Percentiles rank a stretch among this genome's conserved stretches.
phyloP scores from a whole-genome alignment of 345 rosid species.

The Camelina laxa region DNA sequence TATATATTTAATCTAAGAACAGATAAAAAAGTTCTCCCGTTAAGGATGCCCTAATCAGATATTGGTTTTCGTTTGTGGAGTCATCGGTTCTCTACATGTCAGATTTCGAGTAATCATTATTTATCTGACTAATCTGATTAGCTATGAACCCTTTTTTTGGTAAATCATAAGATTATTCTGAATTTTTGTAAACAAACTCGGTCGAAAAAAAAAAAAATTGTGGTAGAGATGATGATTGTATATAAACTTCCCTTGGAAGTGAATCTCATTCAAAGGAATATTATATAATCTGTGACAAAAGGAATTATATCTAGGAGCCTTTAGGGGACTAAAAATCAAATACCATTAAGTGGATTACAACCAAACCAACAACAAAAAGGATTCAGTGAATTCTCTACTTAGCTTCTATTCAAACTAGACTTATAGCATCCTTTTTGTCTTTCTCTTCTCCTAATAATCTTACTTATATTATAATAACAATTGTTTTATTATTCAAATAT shows the following conservation, averaged over 20 bases:
- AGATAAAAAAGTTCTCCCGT: too few relatives aligned
- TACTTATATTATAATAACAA: neutral
- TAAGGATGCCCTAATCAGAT: too few relatives aligned
- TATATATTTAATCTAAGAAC: too few relatives aligned
- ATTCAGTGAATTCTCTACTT: slow-evolving; percentile 4
- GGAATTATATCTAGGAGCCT: slow-evolving; percentile 18
- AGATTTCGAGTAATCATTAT: too few relatives aligned
- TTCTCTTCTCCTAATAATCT: slow-evolving; percentile 23
- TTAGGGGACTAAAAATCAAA: neutral
- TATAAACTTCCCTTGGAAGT: neutral
- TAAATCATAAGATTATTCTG: neutral
- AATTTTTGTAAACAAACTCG: neutral
- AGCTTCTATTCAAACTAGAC: neutral
- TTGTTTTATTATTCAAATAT: neutral
- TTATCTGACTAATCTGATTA: too few relatives aligned
- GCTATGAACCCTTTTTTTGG: too few relatives aligned
- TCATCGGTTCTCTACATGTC: too few relatives aligned
- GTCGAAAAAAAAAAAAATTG: neutral
- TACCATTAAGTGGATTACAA: slow-evolving; percentile 39
- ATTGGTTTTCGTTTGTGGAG: too few relatives aligned
- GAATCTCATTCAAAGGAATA: slow-evolving; percentile 18
- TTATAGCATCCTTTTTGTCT: slow-evolving; percentile 25
- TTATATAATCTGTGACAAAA: neutral
- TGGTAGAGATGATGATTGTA: neutral
- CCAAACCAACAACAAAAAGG: slow-evolving; percentile 45